Evolutionary conservation across 1,284 basidiomycete genomes (phyloP).

Genomic region (Sporisorium exsertum): DNA sequence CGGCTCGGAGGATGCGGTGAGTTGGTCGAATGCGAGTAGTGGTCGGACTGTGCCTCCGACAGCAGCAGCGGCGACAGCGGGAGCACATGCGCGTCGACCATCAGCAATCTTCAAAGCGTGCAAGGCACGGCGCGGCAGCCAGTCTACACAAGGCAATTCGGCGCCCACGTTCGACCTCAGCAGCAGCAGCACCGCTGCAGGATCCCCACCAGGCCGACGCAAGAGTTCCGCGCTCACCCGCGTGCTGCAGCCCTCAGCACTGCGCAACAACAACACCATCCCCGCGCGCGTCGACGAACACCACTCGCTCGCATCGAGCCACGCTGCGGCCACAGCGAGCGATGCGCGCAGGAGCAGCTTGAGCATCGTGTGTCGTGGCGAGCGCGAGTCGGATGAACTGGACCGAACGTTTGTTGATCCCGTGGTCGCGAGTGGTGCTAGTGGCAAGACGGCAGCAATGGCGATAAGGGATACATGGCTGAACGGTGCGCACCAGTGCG

Average conservation of each 20-base stretch:
- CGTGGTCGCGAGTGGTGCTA: neutral
- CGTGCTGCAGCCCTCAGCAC: constrained; percentile 8
- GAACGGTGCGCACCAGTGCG: constrained; percentile 24
- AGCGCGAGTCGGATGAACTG: constrained; percentile 17
- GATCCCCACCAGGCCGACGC: constrained; percentile 8
- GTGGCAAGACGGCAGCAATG: constrained; percentile 38
- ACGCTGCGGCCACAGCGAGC: neutral
- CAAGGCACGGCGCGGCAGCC: constrained; percentile 9
- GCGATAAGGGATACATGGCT: constrained; percentile 43
- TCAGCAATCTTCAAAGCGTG: constrained; percentile 23
- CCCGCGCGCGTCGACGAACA: constrained; percentile 7
- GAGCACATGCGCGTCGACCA: constrained; percentile 15
- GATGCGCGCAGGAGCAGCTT: constrained; percentile 20
- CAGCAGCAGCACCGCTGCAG: no score
- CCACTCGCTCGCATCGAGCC: constrained; percentile 2
- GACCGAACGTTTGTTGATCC: no score
- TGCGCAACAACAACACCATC: neutral
- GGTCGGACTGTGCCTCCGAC: neutral
- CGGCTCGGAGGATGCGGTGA: constrained; percentile 4
- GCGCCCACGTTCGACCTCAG: no score
- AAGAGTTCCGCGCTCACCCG: constrained; percentile 17
- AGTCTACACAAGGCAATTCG: no score
- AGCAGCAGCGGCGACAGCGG: no score
- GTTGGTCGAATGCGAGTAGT: neutral
- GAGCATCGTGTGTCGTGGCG: constrained; percentile 29